Conservation (phyloP, 2,329 filamentous ascomycete genomes). For the Alternaria triticina region DNA sequence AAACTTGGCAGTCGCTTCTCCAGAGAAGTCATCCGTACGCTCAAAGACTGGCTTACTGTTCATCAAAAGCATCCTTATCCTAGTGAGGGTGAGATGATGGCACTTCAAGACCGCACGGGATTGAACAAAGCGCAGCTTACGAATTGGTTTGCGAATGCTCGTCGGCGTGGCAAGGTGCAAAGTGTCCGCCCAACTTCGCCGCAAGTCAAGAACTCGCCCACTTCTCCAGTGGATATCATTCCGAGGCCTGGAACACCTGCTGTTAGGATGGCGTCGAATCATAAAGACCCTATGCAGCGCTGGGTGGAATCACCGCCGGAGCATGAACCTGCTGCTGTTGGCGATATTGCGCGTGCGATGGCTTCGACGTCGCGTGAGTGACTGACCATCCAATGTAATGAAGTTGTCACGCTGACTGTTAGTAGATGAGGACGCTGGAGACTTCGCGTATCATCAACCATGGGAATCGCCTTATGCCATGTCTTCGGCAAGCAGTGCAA, state of each 20-base stretch:
- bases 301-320: constrained; percentile 39
- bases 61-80: constrained; percentile 34
- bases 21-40: constrained; percentile 26
- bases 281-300: constrained; percentile 33
- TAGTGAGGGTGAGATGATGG: constrained; percentile 23
- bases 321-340: constrained; percentile 31
- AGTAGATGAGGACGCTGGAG: not conserved
- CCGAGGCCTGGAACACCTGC: constrained; percentile 33
- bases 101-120: constrained; percentile 27
- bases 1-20: constrained; percentile 34
- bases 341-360: constrained; percentile 33
- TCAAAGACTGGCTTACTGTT: constrained; percentile 33
- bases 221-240: constrained; percentile 28
- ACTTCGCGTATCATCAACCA: constrained; percentile 4
- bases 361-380: constrained; percentile 17
- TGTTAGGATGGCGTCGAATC: constrained; percentile 1
- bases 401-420: not conserved
- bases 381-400: no score
- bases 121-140: constrained; percentile 33
- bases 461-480: constrained; percentile 20
- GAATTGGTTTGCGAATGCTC: constrained; percentile 40
- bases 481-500: constrained; percentile 33
- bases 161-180: constrained; percentile 30
- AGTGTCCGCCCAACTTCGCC: constrained; percentile 12
- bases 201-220: constrained; percentile 7